These are phyloP conservation scores for Alnus glutinosa DNA, from an alignment of 306 rosid genomes.

Conservation along the genomic window DNA sequence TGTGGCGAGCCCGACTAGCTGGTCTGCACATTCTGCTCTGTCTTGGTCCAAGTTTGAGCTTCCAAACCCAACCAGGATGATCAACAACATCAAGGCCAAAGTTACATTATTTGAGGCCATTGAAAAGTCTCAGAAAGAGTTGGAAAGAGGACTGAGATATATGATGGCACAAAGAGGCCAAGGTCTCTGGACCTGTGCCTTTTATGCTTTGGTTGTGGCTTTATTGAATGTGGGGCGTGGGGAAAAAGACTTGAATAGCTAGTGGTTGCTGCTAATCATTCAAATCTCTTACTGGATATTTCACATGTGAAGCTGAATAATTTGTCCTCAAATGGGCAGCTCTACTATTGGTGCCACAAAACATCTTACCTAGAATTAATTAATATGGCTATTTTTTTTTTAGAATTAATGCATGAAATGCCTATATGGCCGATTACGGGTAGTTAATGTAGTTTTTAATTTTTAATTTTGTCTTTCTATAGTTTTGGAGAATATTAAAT, in stretches of 20 bases:
- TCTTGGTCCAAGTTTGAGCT: slow-evolving; percentile 60
- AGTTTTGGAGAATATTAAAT: too few relatives aligned
- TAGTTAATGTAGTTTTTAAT: too few relatives aligned
- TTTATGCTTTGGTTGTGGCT: slow-evolving; percentile 13
- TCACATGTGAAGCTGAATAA: neutral
- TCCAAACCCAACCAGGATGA: slow-evolving; percentile 36
- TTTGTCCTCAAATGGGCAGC: neutral
- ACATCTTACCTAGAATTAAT: neutral
- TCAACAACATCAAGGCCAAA: slow-evolving; percentile 18
- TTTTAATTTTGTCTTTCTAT: too few relatives aligned
- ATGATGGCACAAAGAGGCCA: neutral
- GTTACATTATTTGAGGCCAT: slow-evolving; percentile 26
- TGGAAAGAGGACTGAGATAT: neutral
- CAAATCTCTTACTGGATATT: neutral
- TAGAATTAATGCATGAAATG: too few relatives aligned
- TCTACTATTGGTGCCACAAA: neutral
- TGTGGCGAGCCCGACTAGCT: slow-evolving; percentile 45
- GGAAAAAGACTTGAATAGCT: neutral
- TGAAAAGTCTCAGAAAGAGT: neutral
- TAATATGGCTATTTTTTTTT: too few relatives aligned
- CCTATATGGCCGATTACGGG: too few relatives aligned
- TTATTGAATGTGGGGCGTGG: neutral
- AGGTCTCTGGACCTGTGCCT: neutral
- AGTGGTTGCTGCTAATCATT: neutral
- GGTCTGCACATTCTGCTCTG: slow-evolving; percentile 59